Base-by-base conservation (phyloP, 192 early-diverging fungal genomes). In the Geranomyces michiganensis region DNA sequence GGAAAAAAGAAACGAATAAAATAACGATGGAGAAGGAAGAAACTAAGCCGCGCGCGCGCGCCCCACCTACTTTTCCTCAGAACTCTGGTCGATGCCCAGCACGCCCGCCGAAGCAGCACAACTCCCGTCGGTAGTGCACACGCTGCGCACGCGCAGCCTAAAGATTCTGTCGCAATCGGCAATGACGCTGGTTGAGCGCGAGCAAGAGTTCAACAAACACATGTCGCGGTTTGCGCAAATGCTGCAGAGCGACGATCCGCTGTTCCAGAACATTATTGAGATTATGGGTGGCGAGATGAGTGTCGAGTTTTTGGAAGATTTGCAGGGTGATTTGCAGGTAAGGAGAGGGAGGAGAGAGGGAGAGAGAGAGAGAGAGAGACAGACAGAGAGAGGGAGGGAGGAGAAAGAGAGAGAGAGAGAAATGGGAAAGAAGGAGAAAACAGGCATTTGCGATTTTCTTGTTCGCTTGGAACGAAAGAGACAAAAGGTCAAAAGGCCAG, bases 181-280 rank as follows among this genome's bases (percentile, higher is more conserved):
- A 5, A 86, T 88, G 84, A 77, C 82, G 44, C 84, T 88, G 66
- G 85, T 91, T 67, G 89, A 91, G 65, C 68, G 78, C 10, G 89
- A 90, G 73, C 82, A 86, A 69, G 76, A 74, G 17, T 84, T 87
- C 56, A 84, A 84, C 58, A 86, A 85, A 71, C 79, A 81, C 32
- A 58, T 91, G 62, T 81, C 77, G 55, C 81, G 85, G 43, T 81
- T 55, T 85, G 62, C 72, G 33, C 48, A 33, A 17, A 30, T 73
- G 48, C 21, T 72, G 21, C 72, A 74, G 58, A 15, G 24, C 36
- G 89, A 90, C 62, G 89, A 90, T 77, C 86, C 85, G 26, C 71
- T 83, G 33, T 85, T 85, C 49, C 81, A 85, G 48, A 78, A 79
- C 65, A 84, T 81, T 68, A 84, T 81, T 22, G 68, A 78, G 51